phyloP scores from a whole-genome alignment of 1,284 basidiomycete species.

The Cryptococcus amylolentus region DNA sequence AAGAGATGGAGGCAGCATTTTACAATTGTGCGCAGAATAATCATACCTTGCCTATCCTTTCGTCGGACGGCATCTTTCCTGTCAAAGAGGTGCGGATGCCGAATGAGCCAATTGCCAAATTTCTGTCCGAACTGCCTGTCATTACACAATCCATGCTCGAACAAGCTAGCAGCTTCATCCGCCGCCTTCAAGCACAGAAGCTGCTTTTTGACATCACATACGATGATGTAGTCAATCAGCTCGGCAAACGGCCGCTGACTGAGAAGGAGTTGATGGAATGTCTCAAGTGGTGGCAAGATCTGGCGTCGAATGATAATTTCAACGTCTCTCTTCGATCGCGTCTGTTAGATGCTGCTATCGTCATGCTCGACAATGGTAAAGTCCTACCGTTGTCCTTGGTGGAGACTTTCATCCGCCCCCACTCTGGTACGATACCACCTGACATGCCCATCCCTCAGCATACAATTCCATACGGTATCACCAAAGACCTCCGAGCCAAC shows the following conservation, averaged over 20 bases:
- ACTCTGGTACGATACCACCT: conserved; percentile 64
- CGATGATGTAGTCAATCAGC: conserved; percentile 77
- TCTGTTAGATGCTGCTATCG: conserved; percentile 67
- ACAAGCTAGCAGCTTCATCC: conserved; percentile 65
- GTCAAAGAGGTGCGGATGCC: conserved; percentile 73
- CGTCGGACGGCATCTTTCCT: conserved; percentile 69
- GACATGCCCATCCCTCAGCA: conserved; percentile 78
- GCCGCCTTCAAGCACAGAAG: conserved; percentile 61
- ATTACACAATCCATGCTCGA: conserved; percentile 65
- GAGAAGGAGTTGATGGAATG: conserved; percentile 76
- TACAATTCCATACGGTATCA: conserved; percentile 69
- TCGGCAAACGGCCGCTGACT: conserved; percentile 67
- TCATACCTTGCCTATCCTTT: conserved; percentile 68
- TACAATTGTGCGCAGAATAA: conserved; percentile 60
- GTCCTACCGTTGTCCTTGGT: conserved; percentile 69
- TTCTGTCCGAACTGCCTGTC: conserved; percentile 76
- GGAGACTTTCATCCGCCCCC: conserved; percentile 69
- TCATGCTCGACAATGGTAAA: conserved; percentile 54
- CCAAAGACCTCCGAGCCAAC: conserved; percentile 60
- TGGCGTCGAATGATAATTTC: conserved; percentile 57
- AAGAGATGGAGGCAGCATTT: conserved; percentile 74
- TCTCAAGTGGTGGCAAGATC: conserved; percentile 81
- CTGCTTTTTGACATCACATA: conserved; percentile 81
- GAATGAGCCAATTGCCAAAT: conserved; percentile 67
- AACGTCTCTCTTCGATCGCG: conserved; percentile 53